phyloP scores from a whole-genome alignment of 495 filamentous ascomycete species.

The Hypoxylon lenormandii region DNA sequence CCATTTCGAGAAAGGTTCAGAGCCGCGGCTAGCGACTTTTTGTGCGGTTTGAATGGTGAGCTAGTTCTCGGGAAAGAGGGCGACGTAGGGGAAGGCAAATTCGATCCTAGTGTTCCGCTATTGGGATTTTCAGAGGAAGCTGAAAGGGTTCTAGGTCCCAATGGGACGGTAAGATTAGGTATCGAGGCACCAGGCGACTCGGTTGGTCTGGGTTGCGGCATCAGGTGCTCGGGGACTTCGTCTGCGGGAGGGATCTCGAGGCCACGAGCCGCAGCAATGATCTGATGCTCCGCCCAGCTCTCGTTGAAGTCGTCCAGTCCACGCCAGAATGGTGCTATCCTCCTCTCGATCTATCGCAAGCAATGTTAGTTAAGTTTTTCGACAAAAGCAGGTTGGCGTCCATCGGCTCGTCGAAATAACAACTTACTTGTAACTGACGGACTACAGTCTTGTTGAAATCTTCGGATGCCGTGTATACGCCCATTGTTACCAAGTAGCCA shows the following conservation, averaged over 20 bases:
- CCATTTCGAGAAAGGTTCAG: conserved; percentile 76
- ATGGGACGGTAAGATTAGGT: conserved; percentile 77
- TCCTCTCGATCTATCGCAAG: conserved; percentile 82
- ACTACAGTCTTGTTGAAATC: conserved; percentile 93
- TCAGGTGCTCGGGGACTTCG: conserved; percentile 77
- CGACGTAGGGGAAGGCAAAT: conserved; percentile 70
- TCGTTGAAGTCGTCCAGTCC: conserved; percentile 89
- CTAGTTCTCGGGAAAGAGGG: conserved; percentile 46
- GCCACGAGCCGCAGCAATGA: conserved; percentile 89
- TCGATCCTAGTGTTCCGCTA: conserved; percentile 61
- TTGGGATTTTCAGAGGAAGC: conserved; percentile 72
- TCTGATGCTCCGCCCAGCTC: conserved; percentile 91
- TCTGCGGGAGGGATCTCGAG: conserved; percentile 86
- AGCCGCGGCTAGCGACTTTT: conserved; percentile 84
- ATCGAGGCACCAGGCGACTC: conserved; percentile 50
- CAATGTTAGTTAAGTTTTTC: conserved; percentile 29
- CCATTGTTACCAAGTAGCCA: conserved; percentile 92
- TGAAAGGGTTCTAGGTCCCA: conserved; percentile 78
- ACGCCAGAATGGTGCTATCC: conserved; percentile 93
- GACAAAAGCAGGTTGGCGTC: conserved; percentile 10
- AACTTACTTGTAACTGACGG: conserved; percentile 86
- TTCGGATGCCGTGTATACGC: conserved; percentile 89
- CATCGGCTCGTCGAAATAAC: neutral
- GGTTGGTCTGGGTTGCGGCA: conserved; percentile 59
- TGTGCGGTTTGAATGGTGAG: conserved; percentile 72